Conservation (phyloP, 495 filamentous ascomycete genomes). For the Endocarpon pusillum region DNA sequence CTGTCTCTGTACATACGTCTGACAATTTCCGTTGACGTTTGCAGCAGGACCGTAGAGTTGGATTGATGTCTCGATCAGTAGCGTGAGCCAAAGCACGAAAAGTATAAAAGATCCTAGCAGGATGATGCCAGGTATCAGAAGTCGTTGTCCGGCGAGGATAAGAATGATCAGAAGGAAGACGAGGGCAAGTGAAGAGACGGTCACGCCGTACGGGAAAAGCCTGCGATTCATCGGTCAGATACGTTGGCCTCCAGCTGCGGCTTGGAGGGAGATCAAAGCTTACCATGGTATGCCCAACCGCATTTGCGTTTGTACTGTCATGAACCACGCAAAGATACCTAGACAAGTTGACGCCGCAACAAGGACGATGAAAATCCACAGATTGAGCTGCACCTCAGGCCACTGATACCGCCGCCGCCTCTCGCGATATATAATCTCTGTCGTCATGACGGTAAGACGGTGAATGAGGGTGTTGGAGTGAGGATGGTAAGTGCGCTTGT, state of each 20-base stretch:
- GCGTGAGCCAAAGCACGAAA: constrained; percentile 81
- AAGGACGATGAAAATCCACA: constrained; percentile 84
- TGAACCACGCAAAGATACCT: constrained; percentile 75
- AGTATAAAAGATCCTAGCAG: constrained; percentile 85
- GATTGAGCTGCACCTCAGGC: constrained; percentile 81
- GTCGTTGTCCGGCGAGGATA: constrained; percentile 54
- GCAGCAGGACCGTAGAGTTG: constrained; percentile 70
- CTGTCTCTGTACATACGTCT: constrained; percentile 45
- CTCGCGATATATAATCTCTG: constrained; percentile 4
- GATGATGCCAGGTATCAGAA: constrained; percentile 77
- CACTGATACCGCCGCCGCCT: constrained; percentile 67
- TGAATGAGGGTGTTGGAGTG: too few species aligned
- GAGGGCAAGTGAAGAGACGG: constrained; percentile 47
- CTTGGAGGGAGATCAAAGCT: constrained; percentile 12
- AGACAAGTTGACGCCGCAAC: constrained; percentile 60
- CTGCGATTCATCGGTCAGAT: constrained; percentile 31
- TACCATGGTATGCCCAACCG: constrained; percentile 68
- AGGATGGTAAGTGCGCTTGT: too few species aligned
- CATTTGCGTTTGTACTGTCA: constrained; percentile 58
- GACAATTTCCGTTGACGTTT: constrained; percentile 66
- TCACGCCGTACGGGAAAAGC: constrained; percentile 90
- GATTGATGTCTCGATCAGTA: constrained; percentile 74
- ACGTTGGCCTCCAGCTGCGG: background rate
- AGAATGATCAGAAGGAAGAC: constrained; percentile 57
- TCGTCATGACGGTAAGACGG: too few species aligned